Base-by-base conservation (phyloP, 768 basidiomycete species). In the Lentinula detonsa region DNA sequence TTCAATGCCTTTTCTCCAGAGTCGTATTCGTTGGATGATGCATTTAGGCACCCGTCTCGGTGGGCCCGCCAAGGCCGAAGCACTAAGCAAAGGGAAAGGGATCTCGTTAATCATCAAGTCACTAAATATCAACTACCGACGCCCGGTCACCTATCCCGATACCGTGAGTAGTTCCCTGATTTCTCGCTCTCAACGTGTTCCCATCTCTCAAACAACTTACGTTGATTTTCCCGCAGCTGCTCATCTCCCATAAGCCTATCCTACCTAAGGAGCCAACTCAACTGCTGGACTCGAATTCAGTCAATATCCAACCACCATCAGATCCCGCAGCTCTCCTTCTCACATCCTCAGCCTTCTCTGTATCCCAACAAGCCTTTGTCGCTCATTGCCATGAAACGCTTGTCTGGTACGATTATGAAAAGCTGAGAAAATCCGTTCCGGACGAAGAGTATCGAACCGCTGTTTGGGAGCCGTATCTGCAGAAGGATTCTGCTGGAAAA, bases 381-480 rank as follows among this genome's bases (percentile, higher is more conserved):
- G 82, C 88, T 0, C 80, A 84, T 62, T 83, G 86, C 2, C 82
- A 85, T 65, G 82, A 85, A 60, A 77, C 80, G 3, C 67, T 88
- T 18, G 89, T 90, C 8, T 91, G 90, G 90, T 91, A 90, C 62
- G 86, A 91, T 69, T 91, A 91, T 64, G 85, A 88, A 60, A 75
- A 64, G 16, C 76, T 88, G 57, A 78, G 72, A 70, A 91, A 88
- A 70, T 83, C 82, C 62, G 79, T 81, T 65, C 87, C 88, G 5
- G 85, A 83, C 0, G 79, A 83, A 60, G 75, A 76, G 39, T 71
- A 74, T 4, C 73, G 75, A 68, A 72, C 74, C 37, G 73, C 73
- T 6, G 49, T 75, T 28, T 65, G 60, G 60, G 60, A 56, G 39
- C 53, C 49, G 42, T 59, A 46, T 59, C 48, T 6, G 28, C 28